A percentile compares a stretch with the other conserved stretches of the same genome.
Conservation (phyloP, 805 yeast species). For the Peterozyma toletana region DNA sequence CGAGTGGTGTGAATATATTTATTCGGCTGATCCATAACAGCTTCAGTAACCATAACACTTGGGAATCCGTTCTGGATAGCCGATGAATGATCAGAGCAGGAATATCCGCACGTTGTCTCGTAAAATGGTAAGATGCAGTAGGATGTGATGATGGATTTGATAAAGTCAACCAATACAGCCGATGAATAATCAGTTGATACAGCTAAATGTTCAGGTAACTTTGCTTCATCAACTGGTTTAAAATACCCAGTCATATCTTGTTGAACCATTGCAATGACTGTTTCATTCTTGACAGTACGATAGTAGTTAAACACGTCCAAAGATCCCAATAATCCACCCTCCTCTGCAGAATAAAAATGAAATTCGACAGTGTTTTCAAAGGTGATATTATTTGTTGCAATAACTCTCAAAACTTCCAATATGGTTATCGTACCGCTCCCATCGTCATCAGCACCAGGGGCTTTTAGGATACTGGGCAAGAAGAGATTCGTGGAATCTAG, state of each 20-base stretch:
- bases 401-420: conserved; percentile 65
- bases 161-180: conserved; percentile 44
- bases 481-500: conserved; percentile 76
- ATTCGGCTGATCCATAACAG: conserved; percentile 55
- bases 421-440: conserved; percentile 82
- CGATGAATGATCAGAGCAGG: conserved; percentile 90
- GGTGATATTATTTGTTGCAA: conserved; percentile 22
- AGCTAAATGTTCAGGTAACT: conserved; percentile 65
- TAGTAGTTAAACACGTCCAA: conserved; percentile 64
- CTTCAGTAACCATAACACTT: conserved; percentile 74
- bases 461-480: conserved; percentile 58
- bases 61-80: conserved; percentile 83
- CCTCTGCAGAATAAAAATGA: conserved; percentile 95
- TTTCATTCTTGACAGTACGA: conserved; percentile 28
- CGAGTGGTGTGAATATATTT: conserved; percentile 68
- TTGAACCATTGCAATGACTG: conserved; percentile 80
- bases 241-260: conserved; percentile 92
- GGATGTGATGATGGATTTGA: conserved; percentile 50
- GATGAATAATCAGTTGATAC: conserved; percentile 68
- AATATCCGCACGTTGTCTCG: conserved; percentile 82
- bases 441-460: conserved; percentile 96
- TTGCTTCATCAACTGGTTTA: conserved; percentile 38
- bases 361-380: conserved; percentile 70
- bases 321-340: conserved; percentile 85
- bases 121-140: conserved; percentile 65